Evolutionary conservation across 805 yeast genomes (phyloP).

Genomic region (Candida broadrunensis): DNA sequence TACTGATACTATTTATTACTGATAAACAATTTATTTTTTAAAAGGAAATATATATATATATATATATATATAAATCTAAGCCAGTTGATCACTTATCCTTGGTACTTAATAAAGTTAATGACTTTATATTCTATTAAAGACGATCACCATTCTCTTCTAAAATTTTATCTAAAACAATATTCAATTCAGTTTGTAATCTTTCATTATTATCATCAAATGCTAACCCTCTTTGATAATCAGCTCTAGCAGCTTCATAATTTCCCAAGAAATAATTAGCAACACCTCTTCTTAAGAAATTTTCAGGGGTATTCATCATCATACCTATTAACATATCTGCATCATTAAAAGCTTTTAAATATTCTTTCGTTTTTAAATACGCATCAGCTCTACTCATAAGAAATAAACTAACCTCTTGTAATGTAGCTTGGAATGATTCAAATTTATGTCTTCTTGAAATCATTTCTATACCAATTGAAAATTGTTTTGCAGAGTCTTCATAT

Average conservation of each 20-base stretch:
- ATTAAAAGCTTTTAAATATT: constrained; percentile 57
- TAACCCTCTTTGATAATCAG: constrained; percentile 71
- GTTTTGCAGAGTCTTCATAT: constrained; percentile 59
- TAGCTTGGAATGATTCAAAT: constrained; percentile 71
- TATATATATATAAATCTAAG: no score
- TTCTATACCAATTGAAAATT: constrained; percentile 63
- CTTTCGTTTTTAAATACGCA: constrained; percentile 54
- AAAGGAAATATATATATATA: no score
- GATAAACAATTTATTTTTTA: no score
- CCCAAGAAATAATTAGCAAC: constrained; percentile 62
- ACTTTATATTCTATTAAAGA: no score
- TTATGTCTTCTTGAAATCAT: constrained; percentile 66
- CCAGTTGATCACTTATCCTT: no score
- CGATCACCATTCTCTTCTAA: constrained; percentile 60
- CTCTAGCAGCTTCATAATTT: constrained; percentile 58
- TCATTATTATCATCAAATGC: constrained; percentile 56
- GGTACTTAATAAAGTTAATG: no score
- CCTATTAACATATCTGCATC: constrained; percentile 67
- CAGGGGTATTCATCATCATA: constrained; percentile 59
- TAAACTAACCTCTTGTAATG: constrained; percentile 63
- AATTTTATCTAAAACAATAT: constrained; percentile 44
- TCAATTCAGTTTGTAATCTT: constrained; percentile 48
- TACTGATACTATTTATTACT: no score
- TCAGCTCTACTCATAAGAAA: constrained; percentile 72
- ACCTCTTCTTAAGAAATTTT: constrained; percentile 70